These are phyloP conservation scores for Sclerotinia glacialis DNA, from an alignment of 2,329 filamentous ascomycete genomes.

Conservation along the genomic window DNA sequence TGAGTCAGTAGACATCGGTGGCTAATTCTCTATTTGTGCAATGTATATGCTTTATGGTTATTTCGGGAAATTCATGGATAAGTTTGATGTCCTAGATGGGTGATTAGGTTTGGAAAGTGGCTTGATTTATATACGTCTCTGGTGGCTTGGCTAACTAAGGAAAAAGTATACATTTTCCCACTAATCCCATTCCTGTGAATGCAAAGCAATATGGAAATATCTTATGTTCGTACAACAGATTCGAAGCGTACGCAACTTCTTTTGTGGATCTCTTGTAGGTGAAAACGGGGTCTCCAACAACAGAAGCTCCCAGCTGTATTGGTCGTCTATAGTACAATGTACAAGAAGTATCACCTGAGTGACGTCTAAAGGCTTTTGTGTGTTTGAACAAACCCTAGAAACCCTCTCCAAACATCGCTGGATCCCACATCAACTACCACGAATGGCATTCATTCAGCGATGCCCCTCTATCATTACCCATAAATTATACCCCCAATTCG, in stretches of 20 bases:
- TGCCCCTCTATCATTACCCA: slow-evolving; percentile 33
- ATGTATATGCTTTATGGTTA: neutral
- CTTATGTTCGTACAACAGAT: neutral
- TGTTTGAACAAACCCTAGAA: slow-evolving; percentile 24
- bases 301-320: slow-evolving; percentile 28
- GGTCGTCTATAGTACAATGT: slow-evolving; percentile 41
- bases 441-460: slow-evolving; percentile 24
- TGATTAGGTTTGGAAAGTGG: neutral
- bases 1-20: neutral
- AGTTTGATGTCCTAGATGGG: neutral
- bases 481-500: slow-evolving; percentile 32
- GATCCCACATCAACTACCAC: slow-evolving; percentile 26
- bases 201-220: neutral
- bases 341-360: slow-evolving; percentile 39
- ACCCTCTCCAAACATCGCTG: slow-evolving; percentile 31
- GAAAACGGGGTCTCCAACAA: slow-evolving; percentile 21
- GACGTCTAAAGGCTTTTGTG: slow-evolving; percentile 40
- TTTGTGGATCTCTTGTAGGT: slow-evolving; percentile 14
- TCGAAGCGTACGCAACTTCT: slow-evolving; percentile 4
- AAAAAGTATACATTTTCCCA: neutral
- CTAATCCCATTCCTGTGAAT: slow-evolving; percentile 1
- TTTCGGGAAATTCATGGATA: neutral
- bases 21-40: neutral
- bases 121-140: neutral
- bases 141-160: neutral